Evolutionary conservation across 2,329 filamentous ascomycete genomes (phyloP).

Genomic region (Plenodomus biglobosus): DNA sequence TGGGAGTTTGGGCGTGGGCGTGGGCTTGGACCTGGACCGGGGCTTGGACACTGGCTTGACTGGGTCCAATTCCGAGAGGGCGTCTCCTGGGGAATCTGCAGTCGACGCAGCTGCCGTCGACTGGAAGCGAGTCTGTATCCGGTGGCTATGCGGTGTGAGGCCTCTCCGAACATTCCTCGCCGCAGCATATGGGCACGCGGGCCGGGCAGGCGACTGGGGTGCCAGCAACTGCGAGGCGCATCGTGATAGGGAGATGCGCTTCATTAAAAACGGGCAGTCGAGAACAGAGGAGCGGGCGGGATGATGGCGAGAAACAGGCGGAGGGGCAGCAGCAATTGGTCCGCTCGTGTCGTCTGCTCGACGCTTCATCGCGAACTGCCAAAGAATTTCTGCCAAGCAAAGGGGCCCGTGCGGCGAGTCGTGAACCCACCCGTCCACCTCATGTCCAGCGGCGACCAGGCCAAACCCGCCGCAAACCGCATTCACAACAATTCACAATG

Average conservation of each 20-base stretch:
- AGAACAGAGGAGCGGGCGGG: slow-evolving; percentile 5
- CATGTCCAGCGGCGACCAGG: slow-evolving; percentile 15
- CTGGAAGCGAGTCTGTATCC: slow-evolving; percentile 31
- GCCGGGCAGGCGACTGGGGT: slow-evolving; percentile 47
- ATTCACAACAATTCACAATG: slow-evolving; percentile 63
- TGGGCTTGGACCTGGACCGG: slow-evolving; percentile 9
- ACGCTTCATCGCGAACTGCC: slow-evolving; percentile 25
- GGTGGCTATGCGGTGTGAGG: slow-evolving; percentile 33
- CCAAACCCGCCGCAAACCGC: slow-evolving; percentile 17
- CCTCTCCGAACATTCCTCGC: slow-evolving; percentile 22
- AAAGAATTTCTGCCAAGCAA: slow-evolving; percentile 42
- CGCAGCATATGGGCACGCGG: slow-evolving; percentile 39
- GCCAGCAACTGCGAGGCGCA: slow-evolving; percentile 63
- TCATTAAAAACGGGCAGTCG: slow-evolving; percentile 50
- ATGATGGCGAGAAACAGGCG: slow-evolving; percentile 14
- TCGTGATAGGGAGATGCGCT: slow-evolving; percentile 62
- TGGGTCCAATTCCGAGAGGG: background rate
- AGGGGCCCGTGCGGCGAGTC: slow-evolving; percentile 14
- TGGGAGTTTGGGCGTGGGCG: background rate
- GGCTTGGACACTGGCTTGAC: background rate
- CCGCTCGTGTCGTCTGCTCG: slow-evolving; percentile 30
- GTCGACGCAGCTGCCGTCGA: slow-evolving; percentile 12
- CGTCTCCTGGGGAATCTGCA: background rate
- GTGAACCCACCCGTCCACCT: slow-evolving; percentile 12
- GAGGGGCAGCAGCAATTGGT: slow-evolving; percentile 24